phyloP scores from a whole-genome alignment of 139 green algal species.

The Tetraselmis striata region DNA sequence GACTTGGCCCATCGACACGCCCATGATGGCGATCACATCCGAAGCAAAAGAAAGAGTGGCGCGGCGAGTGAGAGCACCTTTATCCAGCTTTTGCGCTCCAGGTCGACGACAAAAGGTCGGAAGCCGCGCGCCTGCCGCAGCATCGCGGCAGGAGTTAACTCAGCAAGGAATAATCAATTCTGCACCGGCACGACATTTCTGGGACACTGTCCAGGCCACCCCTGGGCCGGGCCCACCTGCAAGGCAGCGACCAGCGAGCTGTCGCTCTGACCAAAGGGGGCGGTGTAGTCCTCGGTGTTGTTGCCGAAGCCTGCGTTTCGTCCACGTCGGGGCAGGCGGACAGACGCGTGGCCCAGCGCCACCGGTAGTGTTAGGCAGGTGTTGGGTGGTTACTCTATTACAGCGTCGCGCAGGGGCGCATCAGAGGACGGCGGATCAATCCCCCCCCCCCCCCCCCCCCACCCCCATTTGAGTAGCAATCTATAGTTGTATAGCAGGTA shows the following conservation, averaged over 20 bases:
- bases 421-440: too few species aligned
- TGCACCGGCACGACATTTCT: neutral
- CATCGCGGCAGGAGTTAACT: neutral
- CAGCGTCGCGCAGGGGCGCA: too few species aligned
- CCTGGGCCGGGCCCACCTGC: constrained; percentile 4
- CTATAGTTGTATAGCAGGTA: too few species aligned
- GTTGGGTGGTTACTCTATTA: too few species aligned
- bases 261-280: constrained; percentile 22
- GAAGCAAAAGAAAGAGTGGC: neutral
- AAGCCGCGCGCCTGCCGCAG: constrained; percentile 19
- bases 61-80: neutral
- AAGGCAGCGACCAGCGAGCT: constrained; percentile 17
- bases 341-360: too few species aligned
- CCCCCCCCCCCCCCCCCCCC: too few species aligned
- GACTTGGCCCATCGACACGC: neutral
- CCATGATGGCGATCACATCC: neutral
- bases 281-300: constrained; percentile 34
- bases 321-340: too few species aligned
- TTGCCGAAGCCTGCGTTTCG: constrained; percentile 59
- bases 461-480: too few species aligned
- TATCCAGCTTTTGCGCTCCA: constrained; percentile 25
- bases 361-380: too few species aligned
- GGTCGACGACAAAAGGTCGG: constrained; percentile 6
- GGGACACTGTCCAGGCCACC: neutral
- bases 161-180: neutral